Conservation (phyloP, 2,329 filamentous ascomycete species). For the Stachybotrys echinatus region DNA sequence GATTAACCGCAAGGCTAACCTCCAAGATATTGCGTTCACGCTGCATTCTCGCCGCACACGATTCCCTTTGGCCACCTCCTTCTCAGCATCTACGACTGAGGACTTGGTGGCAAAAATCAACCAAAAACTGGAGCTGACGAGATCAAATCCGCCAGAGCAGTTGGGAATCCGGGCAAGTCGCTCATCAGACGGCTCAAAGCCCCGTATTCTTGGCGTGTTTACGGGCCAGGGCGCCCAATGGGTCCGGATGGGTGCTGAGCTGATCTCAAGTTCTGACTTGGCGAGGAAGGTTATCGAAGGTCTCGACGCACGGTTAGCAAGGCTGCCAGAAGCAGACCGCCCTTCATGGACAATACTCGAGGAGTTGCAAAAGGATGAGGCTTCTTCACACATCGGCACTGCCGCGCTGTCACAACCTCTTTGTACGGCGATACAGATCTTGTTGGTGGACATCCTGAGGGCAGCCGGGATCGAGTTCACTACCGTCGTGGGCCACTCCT, state of each 20-base stretch:
- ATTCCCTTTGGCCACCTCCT: background rate
- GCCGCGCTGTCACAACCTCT: constrained; percentile 24
- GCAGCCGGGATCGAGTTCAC: constrained; percentile 24
- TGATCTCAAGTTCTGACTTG: constrained; percentile 9
- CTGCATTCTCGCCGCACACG: background rate
- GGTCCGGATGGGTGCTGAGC: constrained; percentile 23
- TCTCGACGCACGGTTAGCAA: constrained; percentile 14
- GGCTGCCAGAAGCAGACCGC: constrained; percentile 13
- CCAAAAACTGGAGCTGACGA: background rate
- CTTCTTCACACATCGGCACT: constrained; percentile 10
- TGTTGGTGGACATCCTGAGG: constrained; percentile 18
- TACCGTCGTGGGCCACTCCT: constrained; percentile 41
- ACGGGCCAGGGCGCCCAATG: constrained; percentile 30
- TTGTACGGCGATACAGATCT: constrained; percentile 22
- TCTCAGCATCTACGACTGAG: background rate
- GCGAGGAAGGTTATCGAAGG: constrained; percentile 8
- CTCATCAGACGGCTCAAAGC: background rate
- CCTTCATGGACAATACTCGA: constrained; percentile 20
- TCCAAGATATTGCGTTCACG: background rate
- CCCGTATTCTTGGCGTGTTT: constrained; percentile 20
- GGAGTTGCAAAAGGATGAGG: constrained; percentile 11
- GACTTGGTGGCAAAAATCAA: background rate
- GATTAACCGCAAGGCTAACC: constrained; percentile 11
- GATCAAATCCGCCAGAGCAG: background rate
- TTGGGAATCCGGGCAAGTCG: background rate